Evolutionary conservation across 139 green algal genomes (phyloP).

Genomic region (Desmodesmus armatus): DNA sequence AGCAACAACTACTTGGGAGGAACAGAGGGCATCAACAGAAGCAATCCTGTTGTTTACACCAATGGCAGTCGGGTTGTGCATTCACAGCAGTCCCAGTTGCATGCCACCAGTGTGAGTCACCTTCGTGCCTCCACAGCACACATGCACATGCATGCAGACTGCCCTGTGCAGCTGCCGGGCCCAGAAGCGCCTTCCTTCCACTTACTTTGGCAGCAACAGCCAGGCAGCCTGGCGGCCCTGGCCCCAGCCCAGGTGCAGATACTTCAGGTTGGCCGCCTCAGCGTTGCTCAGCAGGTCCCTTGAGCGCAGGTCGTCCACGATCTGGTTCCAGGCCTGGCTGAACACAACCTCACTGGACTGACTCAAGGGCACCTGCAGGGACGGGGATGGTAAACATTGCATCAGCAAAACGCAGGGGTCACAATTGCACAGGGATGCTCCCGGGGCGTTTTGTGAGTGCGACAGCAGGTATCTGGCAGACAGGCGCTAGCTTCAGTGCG

Average conservation of each 20-base stretch:
- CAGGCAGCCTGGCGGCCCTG: not conserved
- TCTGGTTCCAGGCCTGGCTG: constrained; percentile 1
- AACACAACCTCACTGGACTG: not conserved
- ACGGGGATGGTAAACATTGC: not conserved
- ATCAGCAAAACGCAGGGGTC: not conserved
- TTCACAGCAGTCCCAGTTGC: too few species aligned
- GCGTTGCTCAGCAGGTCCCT: constrained; percentile 20
- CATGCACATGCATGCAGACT: not conserved
- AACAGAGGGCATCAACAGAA: too few species aligned
- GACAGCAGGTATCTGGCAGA: too few species aligned
- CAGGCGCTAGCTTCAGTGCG: too few species aligned
- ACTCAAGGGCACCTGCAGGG: not conserved
- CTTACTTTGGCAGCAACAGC: constrained; percentile 4
- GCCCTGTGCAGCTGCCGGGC: too few species aligned
- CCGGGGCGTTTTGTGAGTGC: too few species aligned
- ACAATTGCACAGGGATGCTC: too few species aligned
- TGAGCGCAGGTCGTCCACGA: constrained; percentile 27
- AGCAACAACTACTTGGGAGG: too few species aligned
- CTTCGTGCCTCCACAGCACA: too few species aligned
- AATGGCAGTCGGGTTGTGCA: too few species aligned
- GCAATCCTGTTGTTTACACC: too few species aligned
- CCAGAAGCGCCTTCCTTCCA: not conserved
- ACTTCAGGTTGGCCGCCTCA: not conserved
- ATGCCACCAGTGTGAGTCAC: too few species aligned
- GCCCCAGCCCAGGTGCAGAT: not conserved